Evolutionary conservation across 768 basidiomycete genomes (phyloP), one percentile per base, ranked within the genome.

Genomic region (Xerocomus spinulosus): DNA sequence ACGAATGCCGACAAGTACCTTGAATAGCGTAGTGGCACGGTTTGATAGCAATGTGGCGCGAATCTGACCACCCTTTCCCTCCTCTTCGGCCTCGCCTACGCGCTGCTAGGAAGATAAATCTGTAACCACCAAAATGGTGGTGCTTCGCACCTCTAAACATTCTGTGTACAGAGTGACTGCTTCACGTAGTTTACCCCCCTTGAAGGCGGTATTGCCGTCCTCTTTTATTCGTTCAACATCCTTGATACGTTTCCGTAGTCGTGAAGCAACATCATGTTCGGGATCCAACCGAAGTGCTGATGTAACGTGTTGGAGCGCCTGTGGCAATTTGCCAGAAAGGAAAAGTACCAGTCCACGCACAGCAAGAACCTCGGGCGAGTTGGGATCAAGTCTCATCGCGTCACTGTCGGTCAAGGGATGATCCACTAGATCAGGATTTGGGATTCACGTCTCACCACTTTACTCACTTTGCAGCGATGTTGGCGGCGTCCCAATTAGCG

Each of bases 181-280:
- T 18, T 86, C 83, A 24, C 74, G 57, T 28, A 81, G 67, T 48
- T 72, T 73, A 3, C 77, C 75, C 0, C 59, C 46, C 66, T 92
- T 91, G 69, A 93, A 94, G 2, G 80, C 75, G 1, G 65, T 58
- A 54, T 94, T 93, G 0, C 92, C 92, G 52, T 90, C 90, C 53
- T 92, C 91, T 59, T 93, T 93, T 35, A 86, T 62, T 48, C 80
- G 72, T 51, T 94, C 91, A 15, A 94, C 81, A 28, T 87, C 86
- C 55, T 85, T 87, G n/a, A 89, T 76, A 6, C 87, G 80, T 63
- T 82, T 86, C 35, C 91, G 78, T 44, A 92, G 68, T 36, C 76
- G 77, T 50, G 81, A 79, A 0, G 90, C 89, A 6, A 71, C 72
- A 49, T 81, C 80, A 56, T 87, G 79, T 13, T 83, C 85, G 0